Evolutionary conservation across 2,329 filamentous ascomycete genomes (phyloP), one percentile per base, ranked within the genome.

Genomic region (Botrytis cinerea): DNA sequence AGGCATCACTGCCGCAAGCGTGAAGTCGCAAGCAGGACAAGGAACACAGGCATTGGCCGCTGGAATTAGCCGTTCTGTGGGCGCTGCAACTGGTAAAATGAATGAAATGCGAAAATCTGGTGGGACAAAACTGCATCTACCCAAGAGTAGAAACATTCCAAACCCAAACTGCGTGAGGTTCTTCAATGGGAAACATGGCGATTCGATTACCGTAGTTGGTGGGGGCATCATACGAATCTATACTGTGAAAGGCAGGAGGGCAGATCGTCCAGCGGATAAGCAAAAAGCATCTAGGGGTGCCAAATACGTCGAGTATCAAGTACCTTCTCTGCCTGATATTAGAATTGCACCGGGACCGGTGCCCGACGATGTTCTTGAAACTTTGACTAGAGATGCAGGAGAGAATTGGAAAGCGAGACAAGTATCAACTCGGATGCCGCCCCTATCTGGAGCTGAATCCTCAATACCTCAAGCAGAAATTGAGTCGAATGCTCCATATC

Each of bases 401-500:
- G 78, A 79, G 46, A 77, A 73, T 70, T 78, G 83, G 81, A 78
- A 82, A 81, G 72, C 82, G 82, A 76, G 78, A 82, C 71, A 81
- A 79, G 78, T 79, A 76, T 38, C 40, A 20, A 76, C 80, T 79
- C 68, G 78, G 76, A 77, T 85, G 83, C 25, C 73, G 25, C 84
- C 82, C 72, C 87, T 85, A 32, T 75, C 73, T 45, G 80, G 78
- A 67, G 78, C 77, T 81, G 92, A 85, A 82, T 93, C 83, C 81
- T 92, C 84, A 81, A 95, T 89, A 73, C 89, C 90, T 0, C 89
- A 91, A 76, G 94, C 93, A 9, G 95, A 98, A 84, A 97, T 97
- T 76, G 96, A 99, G 80, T 97, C 95, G 1, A 98, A 95, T 80
- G 93, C 95, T 7, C 94, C 95, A 2, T 98, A 97, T 79, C 95